Conservation (phyloP, 768 basidiomycete genomes). For the Naganishia kalamii region DNA sequence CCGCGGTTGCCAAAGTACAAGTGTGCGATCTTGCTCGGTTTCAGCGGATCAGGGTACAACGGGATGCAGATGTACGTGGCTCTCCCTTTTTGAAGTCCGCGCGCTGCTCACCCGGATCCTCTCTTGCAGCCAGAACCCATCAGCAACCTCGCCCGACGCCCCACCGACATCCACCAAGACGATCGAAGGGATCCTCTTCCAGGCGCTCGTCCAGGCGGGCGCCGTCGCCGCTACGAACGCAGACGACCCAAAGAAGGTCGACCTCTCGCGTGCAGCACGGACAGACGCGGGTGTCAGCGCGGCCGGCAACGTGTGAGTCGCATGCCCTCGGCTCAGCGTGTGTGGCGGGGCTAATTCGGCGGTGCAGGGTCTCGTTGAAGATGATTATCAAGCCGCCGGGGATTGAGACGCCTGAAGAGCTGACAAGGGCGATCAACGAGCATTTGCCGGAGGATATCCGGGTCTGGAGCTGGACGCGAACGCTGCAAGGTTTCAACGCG, state of each 20-base stretch:
- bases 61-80: slow-evolving; percentile 90
- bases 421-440: slow-evolving; percentile 69
- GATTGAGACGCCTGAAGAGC: slow-evolving; percentile 52
- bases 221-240: slow-evolving; percentile 94
- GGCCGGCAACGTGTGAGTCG: slow-evolving; percentile 81
- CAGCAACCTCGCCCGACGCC: neutral
- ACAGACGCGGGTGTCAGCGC: slow-evolving; percentile 98
- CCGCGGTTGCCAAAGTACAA: slow-evolving; percentile 48
- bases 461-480: slow-evolving; percentile 78
- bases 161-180: slow-evolving; percentile 52
- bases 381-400: slow-evolving; percentile 73
- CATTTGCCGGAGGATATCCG: slow-evolving; percentile 86
- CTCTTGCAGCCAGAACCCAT: neutral
- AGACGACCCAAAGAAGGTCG: slow-evolving; percentile 79
- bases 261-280: slow-evolving; percentile 77
- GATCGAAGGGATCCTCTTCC: slow-evolving; percentile 83
- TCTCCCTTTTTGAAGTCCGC: neutral
- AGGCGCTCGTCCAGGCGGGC: slow-evolving; percentile 78
- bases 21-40: slow-evolving; percentile 78
- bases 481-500: slow-evolving; percentile 49
- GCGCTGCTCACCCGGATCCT: neutral
- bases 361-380: slow-evolving; percentile 56
- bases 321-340: neutral
- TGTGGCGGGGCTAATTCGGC: neutral
- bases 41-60: slow-evolving; percentile 82